Evolutionary conservation across 768 basidiomycete genomes (phyloP), one percentile per base, ranked within the genome.

Genomic region (Suillus subluteus): DNA sequence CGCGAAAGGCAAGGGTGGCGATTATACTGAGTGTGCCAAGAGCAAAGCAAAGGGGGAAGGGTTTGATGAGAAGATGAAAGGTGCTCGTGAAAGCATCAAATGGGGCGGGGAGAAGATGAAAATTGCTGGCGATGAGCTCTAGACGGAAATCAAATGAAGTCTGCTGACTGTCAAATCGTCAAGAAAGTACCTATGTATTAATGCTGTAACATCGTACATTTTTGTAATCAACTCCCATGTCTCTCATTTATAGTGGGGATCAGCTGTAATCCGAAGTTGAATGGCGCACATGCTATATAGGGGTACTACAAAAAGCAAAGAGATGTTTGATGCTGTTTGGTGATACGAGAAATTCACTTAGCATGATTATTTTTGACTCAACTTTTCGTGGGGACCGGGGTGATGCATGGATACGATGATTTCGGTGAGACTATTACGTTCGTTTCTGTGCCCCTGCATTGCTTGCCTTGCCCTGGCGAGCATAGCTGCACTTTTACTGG

Each of bases 121-220:
- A 13, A 72, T 71, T n/a, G 69, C 76, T 69, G 76, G 71, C 7
- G 77, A 76, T 63, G 76, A 80, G 54, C 73, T 78, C 68, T 75
- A 80, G 70, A 74, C 67, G 8, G 73, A 48, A 79, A 79, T 11
- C 30, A 18, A 16, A 5, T 16, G 16, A 30, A 54, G 23, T 16
- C 1, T 3, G 35, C 12, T 1, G 0, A 37, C 52, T 38, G 38
- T 40, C 9, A 4, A 43, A 26, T 9, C 50, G 15, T 58, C 26
- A n/a, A 59, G 11, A 30, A 41, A 64, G 37, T 32, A 59, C 41
- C 6, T 16, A 52, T 26, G 50, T 26, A 38, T 7, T 50, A 50
- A 52, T 32, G 4, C 12, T 26, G 38, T 59, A 61, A 16, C 23
- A 26, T 30, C 21, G 32, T 38, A 40, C 52, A 48, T 5, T 26